Base-by-base conservation (phyloP, 202 grass and related monocot species). In the Panicum hallii region DNA sequence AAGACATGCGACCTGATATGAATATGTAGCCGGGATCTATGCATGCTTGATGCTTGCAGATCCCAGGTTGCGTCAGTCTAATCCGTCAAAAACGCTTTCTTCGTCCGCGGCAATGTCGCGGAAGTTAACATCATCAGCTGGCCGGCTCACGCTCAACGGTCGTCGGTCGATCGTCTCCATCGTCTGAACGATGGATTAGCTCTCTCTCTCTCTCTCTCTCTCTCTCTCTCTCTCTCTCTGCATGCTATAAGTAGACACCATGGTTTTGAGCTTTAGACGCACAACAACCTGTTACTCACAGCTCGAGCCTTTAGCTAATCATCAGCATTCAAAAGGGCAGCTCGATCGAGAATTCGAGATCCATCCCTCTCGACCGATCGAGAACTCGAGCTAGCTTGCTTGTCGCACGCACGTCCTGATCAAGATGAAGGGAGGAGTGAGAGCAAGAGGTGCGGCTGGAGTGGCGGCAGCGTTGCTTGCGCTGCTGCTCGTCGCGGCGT, bases 81-180 rank as follows among this genome's bases (percentile, higher is more conserved):
- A 44, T 84, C 71, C 71, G 71, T 84, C 71, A 84, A 84, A 42
- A 84, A 84, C 71, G 82, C 67, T 42, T 26, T 60, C 82, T 52
- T 11, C n/a, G 32, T 68, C 9, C 11, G 19, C 23, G 9, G 32
- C 70, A 83, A 75, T 44, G 20, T 56, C 71, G 15, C 7, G 34
- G 82, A 83, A 83, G 52, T 17, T 66, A 67, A n/a, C 46, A 53
- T 74, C 15, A 20, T 42, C 58, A 52, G 30, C 46, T 23, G 2
- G 3, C 68, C 11, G 5, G 70, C 26, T 11, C 16, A 38, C 36
- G 46, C 16, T 72, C 69, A 49, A 28, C 43, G 6, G 48, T 71
- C 43, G 11, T 32, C 36, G 36, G 4, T 38, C 36, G 2, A 72
- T 72, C 55, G 55, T 46, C 20, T 22, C 40, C 50, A n/a, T 79